Conservation (phyloP, 2,329 filamentous ascomycete species). For the Fusarium austroafricanum region DNA sequence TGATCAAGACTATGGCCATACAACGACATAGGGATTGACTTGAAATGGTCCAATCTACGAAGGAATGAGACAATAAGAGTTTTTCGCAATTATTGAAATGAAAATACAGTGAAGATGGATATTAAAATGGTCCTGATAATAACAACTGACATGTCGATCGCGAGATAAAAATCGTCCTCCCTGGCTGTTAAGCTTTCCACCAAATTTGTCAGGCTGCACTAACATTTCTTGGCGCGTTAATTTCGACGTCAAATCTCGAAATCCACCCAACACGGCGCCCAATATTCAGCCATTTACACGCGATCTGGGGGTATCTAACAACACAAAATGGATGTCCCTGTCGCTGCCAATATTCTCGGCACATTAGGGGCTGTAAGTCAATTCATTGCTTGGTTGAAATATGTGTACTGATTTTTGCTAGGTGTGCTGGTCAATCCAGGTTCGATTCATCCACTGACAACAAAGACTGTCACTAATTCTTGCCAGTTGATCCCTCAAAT, state of each 20-base stretch:
- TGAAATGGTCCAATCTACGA: background rate
- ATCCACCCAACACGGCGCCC: background rate
- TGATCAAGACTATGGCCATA: background rate
- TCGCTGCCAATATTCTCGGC: slow-evolving; percentile 68
- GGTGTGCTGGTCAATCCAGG: slow-evolving; percentile 74
- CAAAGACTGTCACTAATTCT: background rate
- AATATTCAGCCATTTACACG: background rate
- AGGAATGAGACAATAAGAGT: background rate
- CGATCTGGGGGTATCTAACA: accelerated
- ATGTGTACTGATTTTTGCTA: slow-evolving; percentile 17
- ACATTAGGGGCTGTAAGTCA: slow-evolving; percentile 66
- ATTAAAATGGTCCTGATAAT: background rate
- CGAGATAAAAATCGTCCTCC: background rate
- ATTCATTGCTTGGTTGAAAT: background rate
- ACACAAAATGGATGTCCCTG: slow-evolving; percentile 62
- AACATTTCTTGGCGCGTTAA: slow-evolving; percentile 20
- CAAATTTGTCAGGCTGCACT: background rate
- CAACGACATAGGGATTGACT: background rate
- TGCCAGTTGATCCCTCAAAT: slow-evolving; percentile 75
- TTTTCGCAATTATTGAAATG: background rate
- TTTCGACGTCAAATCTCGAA: background rate
- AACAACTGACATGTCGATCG: background rate
- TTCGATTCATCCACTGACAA: slow-evolving; percentile 42
- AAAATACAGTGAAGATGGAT: no score
- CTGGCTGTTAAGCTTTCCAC: slow-evolving; percentile 15